Evolutionary conservation across 306 rosid species (phyloP).

Genomic region (Arachis hypogaea): DNA sequence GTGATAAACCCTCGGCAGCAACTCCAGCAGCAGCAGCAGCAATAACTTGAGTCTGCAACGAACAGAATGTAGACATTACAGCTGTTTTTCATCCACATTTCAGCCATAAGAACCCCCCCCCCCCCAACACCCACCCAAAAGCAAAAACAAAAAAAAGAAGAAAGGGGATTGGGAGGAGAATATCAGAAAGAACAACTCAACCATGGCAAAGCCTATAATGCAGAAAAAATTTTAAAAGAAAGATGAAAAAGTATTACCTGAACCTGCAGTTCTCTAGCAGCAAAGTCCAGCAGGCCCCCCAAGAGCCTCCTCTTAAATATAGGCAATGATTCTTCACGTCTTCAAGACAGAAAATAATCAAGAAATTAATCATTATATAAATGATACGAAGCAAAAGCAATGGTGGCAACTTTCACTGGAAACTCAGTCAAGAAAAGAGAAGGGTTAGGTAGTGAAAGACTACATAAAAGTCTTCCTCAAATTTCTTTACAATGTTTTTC

Average conservation of each 20-base stretch:
- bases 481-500: conserved; percentile 17
- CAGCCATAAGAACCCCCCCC: conserved; percentile 7
- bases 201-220: conserved; percentile 21
- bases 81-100: conserved; percentile 33
- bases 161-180: not conserved
- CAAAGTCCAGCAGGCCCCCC: conserved; percentile 88
- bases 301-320: conserved; percentile 94
- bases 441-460: conserved; percentile 20
- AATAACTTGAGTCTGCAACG: conserved; percentile 95
- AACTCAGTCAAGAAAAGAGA: conserved; percentile 22
- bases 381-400: conserved; percentile 28
- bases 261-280: conserved; percentile 94
- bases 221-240: conserved; percentile 24
- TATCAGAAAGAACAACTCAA: conserved; percentile 23
- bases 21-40: conserved; percentile 99
- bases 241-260: conserved; percentile 63
- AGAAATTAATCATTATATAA: conserved; percentile 34
- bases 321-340: conserved; percentile 92
- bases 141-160: not conserved
- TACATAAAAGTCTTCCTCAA: conserved; percentile 33
- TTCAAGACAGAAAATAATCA: conserved; percentile 51
- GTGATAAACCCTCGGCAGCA: conserved; percentile 92
- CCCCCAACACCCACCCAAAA: not conserved
- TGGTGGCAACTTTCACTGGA: conserved; percentile 19
- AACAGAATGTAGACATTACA: conserved; percentile 46